Evolutionary conservation across 2,329 filamentous ascomycete species (phyloP), one percentile per base, ranked within the genome.

Genomic region (Magnaporthiopsis rhizophila): DNA sequence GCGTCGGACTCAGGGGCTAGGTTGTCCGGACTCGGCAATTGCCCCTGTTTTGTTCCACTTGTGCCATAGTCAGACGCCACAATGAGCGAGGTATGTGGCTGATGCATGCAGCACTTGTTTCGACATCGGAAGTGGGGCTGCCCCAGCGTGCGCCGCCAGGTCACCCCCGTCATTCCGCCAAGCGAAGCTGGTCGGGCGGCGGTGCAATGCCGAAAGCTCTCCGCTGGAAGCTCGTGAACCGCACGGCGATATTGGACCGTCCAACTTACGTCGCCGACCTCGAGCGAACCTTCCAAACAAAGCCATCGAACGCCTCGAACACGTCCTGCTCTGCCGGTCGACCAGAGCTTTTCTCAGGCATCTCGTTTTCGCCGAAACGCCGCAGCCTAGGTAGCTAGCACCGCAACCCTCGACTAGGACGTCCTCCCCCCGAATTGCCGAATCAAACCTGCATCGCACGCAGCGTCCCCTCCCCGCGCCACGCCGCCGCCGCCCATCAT

Each of bases 401-500:
- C 38, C 34, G 11, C 2, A 36, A 36, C 9, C 34, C 38, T 50
- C 38, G 38, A 21, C 34, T 13, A 36, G 34, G 34, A 1, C 38
- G 38, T 21, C 38, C 15, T 50, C 38, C 6, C 6, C 38, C 38
- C 38, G 38, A 50, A 50, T 50, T 50, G 15, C 38, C 38, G 38
- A 50, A 50, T 21, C 38, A 50, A 50, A 58, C 57, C 5, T 26
- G 13, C 56, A 58, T 58, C 56, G n/a, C 28, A 58, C 3, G 18
- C 56, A 59, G 58, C 58, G 26, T 59, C 26, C n/a, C 58, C 28
- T 30, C 28, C 32, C 32, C 24, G 24, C 57, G 24, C 18, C 28
- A 28, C 24, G 32, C 21, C 24, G 26, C 28, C 58, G 58, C 28
- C 58, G 58, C 28, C 77, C 83, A 89, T 79, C 77, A 97, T 97